Percentiles rank a stretch among this genome's conserved stretches.
Evolutionary conservation across 2,329 filamentous ascomycete genomes (phyloP).

Genomic region (Tolypocladium album): DNA sequence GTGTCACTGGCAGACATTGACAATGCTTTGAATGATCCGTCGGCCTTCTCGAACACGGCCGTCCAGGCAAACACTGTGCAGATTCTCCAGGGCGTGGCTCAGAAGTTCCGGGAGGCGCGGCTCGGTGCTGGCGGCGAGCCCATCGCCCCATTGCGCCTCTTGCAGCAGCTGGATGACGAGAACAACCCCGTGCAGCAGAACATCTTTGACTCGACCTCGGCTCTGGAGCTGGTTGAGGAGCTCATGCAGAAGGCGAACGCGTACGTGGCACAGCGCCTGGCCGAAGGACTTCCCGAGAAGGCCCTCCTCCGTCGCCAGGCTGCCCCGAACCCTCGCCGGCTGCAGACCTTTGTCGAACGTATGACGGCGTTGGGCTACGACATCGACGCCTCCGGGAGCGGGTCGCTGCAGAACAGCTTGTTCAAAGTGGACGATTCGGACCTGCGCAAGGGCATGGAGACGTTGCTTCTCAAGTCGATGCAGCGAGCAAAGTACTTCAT

Average conservation of each 20-base stretch:
- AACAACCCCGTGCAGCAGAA: constrained; percentile 95
- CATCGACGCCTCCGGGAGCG: constrained; percentile 82
- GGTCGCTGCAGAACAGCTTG: constrained; percentile 83
- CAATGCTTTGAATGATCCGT: constrained; percentile 57
- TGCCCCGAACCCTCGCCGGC: constrained; percentile 74
- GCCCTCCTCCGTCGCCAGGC: constrained; percentile 82
- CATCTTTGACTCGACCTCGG: constrained; percentile 82
- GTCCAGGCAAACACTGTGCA: constrained; percentile 68
- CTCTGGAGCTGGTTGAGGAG: constrained; percentile 91
- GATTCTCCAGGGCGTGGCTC: constrained; percentile 68
- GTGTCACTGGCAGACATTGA: constrained; percentile 81
- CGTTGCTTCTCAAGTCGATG: constrained; percentile 89
- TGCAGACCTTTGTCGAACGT: constrained; percentile 83
- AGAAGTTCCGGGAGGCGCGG: constrained; percentile 83
- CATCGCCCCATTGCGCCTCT: constrained; percentile 74
- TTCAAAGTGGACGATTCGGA: constrained; percentile 87
- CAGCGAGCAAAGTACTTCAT: constrained; percentile 93
- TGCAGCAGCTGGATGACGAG: constrained; percentile 94
- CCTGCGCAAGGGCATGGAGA: constrained; percentile 96
- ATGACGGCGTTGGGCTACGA: constrained; percentile 89
- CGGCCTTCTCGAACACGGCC: constrained; percentile 51
- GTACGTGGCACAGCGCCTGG: constrained; percentile 77
- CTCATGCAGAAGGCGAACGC: constrained; percentile 87
- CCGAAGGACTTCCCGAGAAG: constrained; percentile 74
- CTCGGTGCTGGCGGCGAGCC: constrained; percentile 70